Base-by-base conservation (phyloP, 768 basidiomycete species). In the Hortiboletus campestris region DNA sequence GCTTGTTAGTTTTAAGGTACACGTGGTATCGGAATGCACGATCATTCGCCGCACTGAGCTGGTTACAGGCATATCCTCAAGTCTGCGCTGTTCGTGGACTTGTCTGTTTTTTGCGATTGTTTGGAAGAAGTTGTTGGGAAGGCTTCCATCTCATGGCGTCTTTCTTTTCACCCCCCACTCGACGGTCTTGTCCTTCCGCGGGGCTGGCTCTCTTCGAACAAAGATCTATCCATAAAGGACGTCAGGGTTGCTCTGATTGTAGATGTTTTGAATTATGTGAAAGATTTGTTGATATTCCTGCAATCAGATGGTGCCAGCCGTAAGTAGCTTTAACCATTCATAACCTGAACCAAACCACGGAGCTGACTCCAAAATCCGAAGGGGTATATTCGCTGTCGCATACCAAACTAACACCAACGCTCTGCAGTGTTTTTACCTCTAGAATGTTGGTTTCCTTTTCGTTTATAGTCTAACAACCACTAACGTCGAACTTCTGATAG, bases 161-260 rank as follows among this genome's bases (percentile, higher is more conserved):
- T 52, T 58, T 61, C 29, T 36, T 57, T 13, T 20, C 20, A 16
- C 5, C 56, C 41, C 0, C 51, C 42, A 43, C 64, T 83, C 0
- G 79, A 85, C 61, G 71, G 74, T 16, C 59, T 83, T 25, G 76
- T 78, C 6, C 72, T 87, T 32, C 85, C 85, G 0, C 76, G 76
- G 2, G 78, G 75, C 49, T 87, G 84, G 84, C 61, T 84, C 19
- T 32, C 71, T 16, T 17, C 39, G 28, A 42, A 62, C 43, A 55
- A 56, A 16, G 60, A 57, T 53, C 59, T 63, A 49, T 66, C 28
- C 9, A 16, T 2, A 0, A 45, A 58, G 56, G 54, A 57, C 5
- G 31, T 55, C 38, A 19, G 8, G n/a, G 36, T 55, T 40, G n/a
- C 31, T 16, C n/a, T 61, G 13, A 16, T 64, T 3, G 0, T 41